phyloP scores from a whole-genome alignment of 2,329 filamentous ascomycete genomes.

The Sclerotinia glacialis region DNA sequence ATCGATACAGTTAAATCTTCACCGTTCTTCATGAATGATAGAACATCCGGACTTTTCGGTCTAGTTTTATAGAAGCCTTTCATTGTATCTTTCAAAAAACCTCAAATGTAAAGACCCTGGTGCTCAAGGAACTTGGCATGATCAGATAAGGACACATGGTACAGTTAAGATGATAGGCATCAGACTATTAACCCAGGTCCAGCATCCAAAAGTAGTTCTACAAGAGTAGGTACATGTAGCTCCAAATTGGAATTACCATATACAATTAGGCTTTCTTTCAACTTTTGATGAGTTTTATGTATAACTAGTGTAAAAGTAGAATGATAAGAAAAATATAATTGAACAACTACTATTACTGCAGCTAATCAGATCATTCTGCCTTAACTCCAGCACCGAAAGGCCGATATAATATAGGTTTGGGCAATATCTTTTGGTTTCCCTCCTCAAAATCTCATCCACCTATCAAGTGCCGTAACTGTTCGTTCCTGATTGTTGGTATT shows the following conservation, averaged over 20 bases:
- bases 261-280: no score
- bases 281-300: not conserved
- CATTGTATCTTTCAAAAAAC: not conserved
- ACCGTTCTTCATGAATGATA: not conserved
- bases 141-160: slow-evolving; percentile 1
- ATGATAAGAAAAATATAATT: not conserved
- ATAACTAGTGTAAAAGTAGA: not conserved
- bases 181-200: no score
- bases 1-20: not conserved
- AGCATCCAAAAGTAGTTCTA: no score
- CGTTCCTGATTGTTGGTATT: not conserved
- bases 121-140: slow-evolving; percentile 5
- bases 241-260: not conserved
- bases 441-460: not conserved
- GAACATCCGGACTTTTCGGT: not conserved
- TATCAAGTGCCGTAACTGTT: not conserved
- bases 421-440: not conserved
- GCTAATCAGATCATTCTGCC: not conserved
- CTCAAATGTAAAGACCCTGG: not conserved
- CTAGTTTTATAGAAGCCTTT: no score
- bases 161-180: no score
- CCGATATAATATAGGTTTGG: not conserved
- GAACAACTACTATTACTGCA: no score
- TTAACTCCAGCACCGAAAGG: not conserved
- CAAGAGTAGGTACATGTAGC: not conserved